Evolutionary conservation across 2,329 filamentous ascomycete species (phyloP), one percentile per base, ranked within the genome.

Genomic region (Fusarium nanum): DNA sequence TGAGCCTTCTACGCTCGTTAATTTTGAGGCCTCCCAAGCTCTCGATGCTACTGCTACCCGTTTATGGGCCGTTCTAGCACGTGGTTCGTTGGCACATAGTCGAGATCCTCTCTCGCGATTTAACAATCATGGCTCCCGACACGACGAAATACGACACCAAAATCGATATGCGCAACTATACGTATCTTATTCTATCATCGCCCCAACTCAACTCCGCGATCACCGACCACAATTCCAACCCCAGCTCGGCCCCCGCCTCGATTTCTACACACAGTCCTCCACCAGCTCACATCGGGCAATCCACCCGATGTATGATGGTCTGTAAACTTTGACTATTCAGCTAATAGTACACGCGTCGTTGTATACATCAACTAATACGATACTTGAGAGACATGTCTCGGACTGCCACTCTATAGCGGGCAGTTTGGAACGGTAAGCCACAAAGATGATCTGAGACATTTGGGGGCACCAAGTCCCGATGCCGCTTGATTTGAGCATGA

Each of bases 171-270:
- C 32, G 22, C 40, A 25, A 34, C 28, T 41, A 27, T 18, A 25
- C 23, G 13, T 48, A 32, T 64, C 54, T 48, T 37, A 22, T 42
- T 64, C 49, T 46, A 55, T 41, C 50, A 56, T 62, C 58, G 46
- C 50, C 46, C 46, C 46, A 54, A 64, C 67, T 70, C 46, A 54
- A 64, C 67, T 70, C 56, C 61, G 58, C 67, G 67, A 56, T 70
- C 49, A 34, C 54, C 62, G 45, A 47, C 57, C 53, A 32, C 56
- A 41, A 46, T 49, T 54, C n/a, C 56, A 55, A 46, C 61, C 57
- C 67, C 53, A 53, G 45, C 48, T 45, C 53, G 47, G 55, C 20
- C 50, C 59, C 61, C 67, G 53, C 67, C 44, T 44, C 44, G 67
- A 70, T 56, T 30, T 27, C 45, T 55, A 52, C 34, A 53, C 49